phyloP scores from a whole-genome alignment of 2,329 filamentous ascomycete species.

The Scedosporium apiospermum region DNA sequence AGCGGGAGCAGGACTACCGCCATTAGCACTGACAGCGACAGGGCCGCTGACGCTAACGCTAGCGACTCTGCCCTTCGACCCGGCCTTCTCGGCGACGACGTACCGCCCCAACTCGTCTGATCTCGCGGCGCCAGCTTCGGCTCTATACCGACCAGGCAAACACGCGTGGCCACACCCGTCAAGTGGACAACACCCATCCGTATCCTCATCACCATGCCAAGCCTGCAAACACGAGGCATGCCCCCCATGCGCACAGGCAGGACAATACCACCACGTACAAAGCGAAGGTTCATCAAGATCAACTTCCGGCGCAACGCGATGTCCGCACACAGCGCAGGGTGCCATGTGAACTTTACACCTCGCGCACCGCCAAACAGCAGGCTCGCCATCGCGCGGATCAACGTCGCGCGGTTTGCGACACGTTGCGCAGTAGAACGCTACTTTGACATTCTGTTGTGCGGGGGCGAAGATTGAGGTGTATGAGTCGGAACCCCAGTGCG shows the following conservation, averaged over 20 bases:
- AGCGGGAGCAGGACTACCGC: conserved; percentile 3
- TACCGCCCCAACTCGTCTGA: conserved; percentile 43
- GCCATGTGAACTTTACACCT: conserved; percentile 43
- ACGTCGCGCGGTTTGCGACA: conserved; percentile 49
- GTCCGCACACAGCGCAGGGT: conserved; percentile 50
- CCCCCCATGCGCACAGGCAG: conserved; percentile 52
- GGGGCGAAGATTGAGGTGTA: conserved; percentile 44
- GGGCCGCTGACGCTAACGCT: conserved; percentile 9
- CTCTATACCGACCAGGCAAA: conserved; percentile 45
- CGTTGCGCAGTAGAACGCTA: conserved; percentile 42
- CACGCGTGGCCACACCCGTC: conserved; percentile 58
- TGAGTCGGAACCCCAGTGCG: conserved; percentile 40
- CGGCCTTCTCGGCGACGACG: conserved; percentile 22
- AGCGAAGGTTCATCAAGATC: conserved; percentile 16
- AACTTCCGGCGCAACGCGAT: conserved; percentile 29
- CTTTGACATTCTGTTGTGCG: conserved; percentile 45
- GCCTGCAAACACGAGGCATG: conserved; percentile 49
- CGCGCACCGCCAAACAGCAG: conserved; percentile 47
- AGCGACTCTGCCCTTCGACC: conserved; percentile 15
- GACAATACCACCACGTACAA: conserved; percentile 53
- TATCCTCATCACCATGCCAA: conserved; percentile 43
- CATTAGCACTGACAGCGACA: neutral
- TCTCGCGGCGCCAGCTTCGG: conserved; percentile 32
- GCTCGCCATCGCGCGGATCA: conserved; percentile 19
- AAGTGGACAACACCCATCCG: conserved; percentile 53